Percentiles rank a stretch among this genome's conserved stretches.
Evolutionary conservation across 306 rosid genomes (phyloP).

Genomic region (Chamaecrista fasciculata): DNA sequence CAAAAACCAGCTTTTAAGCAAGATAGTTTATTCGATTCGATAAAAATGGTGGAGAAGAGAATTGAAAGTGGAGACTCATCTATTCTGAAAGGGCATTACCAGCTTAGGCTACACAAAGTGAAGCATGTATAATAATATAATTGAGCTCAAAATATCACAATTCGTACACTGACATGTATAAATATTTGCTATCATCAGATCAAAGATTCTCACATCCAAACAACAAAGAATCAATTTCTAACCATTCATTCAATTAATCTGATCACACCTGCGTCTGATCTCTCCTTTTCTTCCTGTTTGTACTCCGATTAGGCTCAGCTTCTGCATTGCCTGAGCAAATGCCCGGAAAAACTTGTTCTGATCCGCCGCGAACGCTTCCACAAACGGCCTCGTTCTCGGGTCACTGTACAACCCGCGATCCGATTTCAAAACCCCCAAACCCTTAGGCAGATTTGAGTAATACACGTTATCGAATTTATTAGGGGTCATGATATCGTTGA

Average conservation of each 20-base stretch:
- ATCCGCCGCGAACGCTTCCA: slow-evolving; percentile 55
- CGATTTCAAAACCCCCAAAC: slow-evolving; percentile 71
- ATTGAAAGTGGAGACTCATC: not conserved
- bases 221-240: not conserved
- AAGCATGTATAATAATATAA: slow-evolving; percentile 23
- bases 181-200: slow-evolving; percentile 18
- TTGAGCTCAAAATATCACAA: slow-evolving; percentile 26
- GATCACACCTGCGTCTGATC: slow-evolving; percentile 89
- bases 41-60: too few relatives aligned
- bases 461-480: slow-evolving; percentile 81
- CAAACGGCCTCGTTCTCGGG: slow-evolving; percentile 52
- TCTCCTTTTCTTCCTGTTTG: slow-evolving; percentile 71
- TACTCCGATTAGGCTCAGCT: slow-evolving; percentile 58
- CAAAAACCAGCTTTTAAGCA: slow-evolving; percentile 11
- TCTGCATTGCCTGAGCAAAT: slow-evolving; percentile 68
- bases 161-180: slow-evolving; percentile 33
- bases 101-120: too few relatives aligned
- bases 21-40: not conserved
- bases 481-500: slow-evolving; percentile 80
- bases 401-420: slow-evolving; percentile 64
- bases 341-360: slow-evolving; percentile 55
- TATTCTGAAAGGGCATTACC: not conserved
- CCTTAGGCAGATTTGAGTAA: slow-evolving; percentile 72
- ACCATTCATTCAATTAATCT: slow-evolving; percentile 42
- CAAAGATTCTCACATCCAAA: slow-evolving; percentile 7